These are phyloP conservation scores for Coelastrella sp. DNA, from an alignment of 139 green algal species.

Conservation along the genomic window DNA sequence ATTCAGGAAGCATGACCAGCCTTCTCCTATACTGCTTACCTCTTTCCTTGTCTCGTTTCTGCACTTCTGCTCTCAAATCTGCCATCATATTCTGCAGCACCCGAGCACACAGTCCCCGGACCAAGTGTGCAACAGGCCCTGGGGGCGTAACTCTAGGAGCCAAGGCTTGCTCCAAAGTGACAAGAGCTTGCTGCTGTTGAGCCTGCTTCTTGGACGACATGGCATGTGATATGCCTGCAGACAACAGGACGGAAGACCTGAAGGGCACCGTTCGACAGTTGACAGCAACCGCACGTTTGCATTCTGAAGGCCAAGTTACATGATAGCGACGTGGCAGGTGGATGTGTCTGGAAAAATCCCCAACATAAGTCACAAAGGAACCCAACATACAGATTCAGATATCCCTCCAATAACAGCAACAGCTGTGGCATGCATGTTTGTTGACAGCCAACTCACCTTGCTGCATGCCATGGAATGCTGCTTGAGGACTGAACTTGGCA, in stretches of 20 bases:
- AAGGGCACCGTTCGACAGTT: too few relatives aligned
- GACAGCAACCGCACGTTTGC: too few relatives aligned
- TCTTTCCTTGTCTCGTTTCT: neutral
- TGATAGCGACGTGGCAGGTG: too few relatives aligned
- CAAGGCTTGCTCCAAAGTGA: constrained; percentile 48
- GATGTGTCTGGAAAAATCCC: too few relatives aligned
- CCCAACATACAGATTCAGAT: too few relatives aligned
- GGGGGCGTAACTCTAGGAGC: constrained; percentile 17
- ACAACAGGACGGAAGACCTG: too few relatives aligned
- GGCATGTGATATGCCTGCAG: neutral
- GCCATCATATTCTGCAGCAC: constrained; percentile 51
- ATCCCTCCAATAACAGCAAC: too few relatives aligned
- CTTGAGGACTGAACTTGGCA: neutral
- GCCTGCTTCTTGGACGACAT: constrained; percentile 13
- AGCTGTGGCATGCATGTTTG: neutral
- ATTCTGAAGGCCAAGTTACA: too few relatives aligned
- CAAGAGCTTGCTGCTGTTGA: constrained; percentile 3
- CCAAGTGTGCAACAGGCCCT: constrained; percentile 30
- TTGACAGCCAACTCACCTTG: neutral
- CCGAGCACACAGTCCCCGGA: constrained; percentile 43
- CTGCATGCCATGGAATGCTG: neutral
- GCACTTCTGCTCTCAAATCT: constrained; percentile 31
- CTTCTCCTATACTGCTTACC: neutral
- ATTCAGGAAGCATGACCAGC: neutral
- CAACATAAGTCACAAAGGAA: too few relatives aligned